Base-by-base conservation (phyloP, 768 basidiomycete genomes). In the Coprinopsis cinerea region DNA sequence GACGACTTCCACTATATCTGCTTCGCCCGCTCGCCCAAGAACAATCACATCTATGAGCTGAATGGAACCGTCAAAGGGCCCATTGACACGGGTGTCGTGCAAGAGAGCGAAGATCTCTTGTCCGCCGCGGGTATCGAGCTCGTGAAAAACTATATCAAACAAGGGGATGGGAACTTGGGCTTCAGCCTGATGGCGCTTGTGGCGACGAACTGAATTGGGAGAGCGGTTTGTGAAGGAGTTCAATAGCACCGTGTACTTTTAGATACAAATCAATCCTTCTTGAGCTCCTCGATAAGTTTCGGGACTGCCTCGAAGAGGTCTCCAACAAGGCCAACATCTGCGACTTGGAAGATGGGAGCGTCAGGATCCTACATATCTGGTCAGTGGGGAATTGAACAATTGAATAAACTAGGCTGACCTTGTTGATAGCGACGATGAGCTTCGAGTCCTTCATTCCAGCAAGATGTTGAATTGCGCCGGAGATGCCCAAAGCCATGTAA, bases 381-480 rank as follows among this genome's bases (percentile, higher is more conserved):
- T 54, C 44, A 55, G 47, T 30, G 22, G 15, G 17, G 6, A 36
- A 23, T 40, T 20, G 17, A 49, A 27, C 42, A 2, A 20, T 36
- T 22, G 32, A 17, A 51, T 41, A 34, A 10, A 24, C 9, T 17
- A 55, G n/a, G n/a, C 71, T 46, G 54, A 83, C 93, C 81, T 99
- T 99, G 75, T 99, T 99, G 54, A 99, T 78, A 3, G 96, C 96
- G 26, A 96, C 95, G 53, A 99, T 99, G 55, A 97, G 74, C 72
- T 98, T 99, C 10, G 91, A 93, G 61, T 97, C 96, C 66, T 99
- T 99, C 96, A 98, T 99, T 7, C 96, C 96, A 18, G 96, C 96
- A 48, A 98, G 73, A 72, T 99, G 96, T 69, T 99, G 96, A 59
- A 98, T 99, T 13, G 96, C 96, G 15, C 96, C 96, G 7, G 93